These are phyloP conservation scores for Oryza rufipogon DNA, from an alignment of 176 grass and related monocot species.

Conservation along the genomic window DNA sequence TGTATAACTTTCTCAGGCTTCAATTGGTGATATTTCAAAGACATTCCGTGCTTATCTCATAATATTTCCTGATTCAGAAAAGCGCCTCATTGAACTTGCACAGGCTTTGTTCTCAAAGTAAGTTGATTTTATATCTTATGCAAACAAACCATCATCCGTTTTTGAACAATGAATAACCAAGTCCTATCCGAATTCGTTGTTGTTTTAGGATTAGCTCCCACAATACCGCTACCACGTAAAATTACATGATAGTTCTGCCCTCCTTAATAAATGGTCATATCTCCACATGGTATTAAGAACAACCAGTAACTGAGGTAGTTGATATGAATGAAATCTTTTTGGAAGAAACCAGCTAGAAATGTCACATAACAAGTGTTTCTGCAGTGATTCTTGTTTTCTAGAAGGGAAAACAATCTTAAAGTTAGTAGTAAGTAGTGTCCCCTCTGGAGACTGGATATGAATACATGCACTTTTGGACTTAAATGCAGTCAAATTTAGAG, in stretches of 20 bases:
- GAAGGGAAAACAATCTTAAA: not conserved
- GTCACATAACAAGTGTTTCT: not conserved
- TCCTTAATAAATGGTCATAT: constrained; percentile 23
- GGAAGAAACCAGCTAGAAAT: not conserved
- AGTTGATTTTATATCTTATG: constrained; percentile 44
- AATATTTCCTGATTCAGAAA: constrained; percentile 98
- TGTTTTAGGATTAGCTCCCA: constrained; percentile 17
- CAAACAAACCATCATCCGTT: constrained; percentile 14
- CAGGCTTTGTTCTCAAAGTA: constrained; percentile 94
- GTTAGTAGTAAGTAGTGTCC: not conserved
- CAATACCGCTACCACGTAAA: constrained; percentile 18
- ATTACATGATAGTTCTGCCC: not conserved
- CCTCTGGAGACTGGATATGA: not conserved
- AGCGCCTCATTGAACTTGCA: constrained; percentile 87
- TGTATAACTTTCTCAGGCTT: constrained; percentile 52
- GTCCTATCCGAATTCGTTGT: not conserved
- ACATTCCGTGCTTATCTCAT: constrained; percentile 94
- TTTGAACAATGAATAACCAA: constrained; percentile 27
- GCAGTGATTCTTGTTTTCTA: constrained; percentile 7
- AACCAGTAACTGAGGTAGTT: not conserved
- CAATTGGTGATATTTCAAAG: constrained; percentile 89
- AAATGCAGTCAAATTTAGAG: not conserved
- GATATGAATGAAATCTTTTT: not conserved
- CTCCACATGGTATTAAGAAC: not conserved
- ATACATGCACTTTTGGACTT: not conserved